These are phyloP conservation scores for Neohortaea acidophila DNA, from an alignment of 495 filamentous ascomycete genomes.

Conservation along the genomic window DNA sequence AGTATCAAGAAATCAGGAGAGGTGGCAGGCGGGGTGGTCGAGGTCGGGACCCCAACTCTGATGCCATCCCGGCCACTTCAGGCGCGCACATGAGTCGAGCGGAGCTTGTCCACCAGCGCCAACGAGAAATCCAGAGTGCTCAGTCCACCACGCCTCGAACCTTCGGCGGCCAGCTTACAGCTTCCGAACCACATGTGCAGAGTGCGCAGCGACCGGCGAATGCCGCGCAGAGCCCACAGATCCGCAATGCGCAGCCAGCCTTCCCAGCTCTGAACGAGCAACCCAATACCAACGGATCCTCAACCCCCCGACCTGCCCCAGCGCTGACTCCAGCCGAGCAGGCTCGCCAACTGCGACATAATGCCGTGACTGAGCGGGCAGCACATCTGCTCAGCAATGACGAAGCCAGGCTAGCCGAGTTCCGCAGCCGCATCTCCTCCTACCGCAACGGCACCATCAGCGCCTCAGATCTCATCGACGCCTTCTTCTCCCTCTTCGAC, in stretches of 20 bases:
- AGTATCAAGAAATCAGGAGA: conserved; percentile 49
- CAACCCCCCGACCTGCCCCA: conserved; percentile 13
- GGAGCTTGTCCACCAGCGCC: conserved; percentile 82
- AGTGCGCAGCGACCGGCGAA: conserved; percentile 26
- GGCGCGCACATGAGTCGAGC: conserved; percentile 73
- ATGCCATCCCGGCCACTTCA: conserved; percentile 59
- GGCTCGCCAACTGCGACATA: conserved; percentile 58
- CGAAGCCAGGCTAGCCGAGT: conserved; percentile 51
- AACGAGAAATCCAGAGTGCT: conserved; percentile 77
- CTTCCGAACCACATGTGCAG: conserved; percentile 29
- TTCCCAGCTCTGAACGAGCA: conserved; percentile 2
- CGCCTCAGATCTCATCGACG: conserved; percentile 62
- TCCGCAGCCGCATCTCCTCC: conserved; percentile 61
- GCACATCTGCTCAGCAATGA: conserved; percentile 64
- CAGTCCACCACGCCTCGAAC: conserved; percentile 62
- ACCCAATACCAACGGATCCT: conserved; percentile 2
- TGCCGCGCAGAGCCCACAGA: conserved; percentile 25
- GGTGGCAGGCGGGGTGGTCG: conserved; percentile 46
- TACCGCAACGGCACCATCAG: conserved; percentile 52
- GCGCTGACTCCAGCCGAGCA: conserved; percentile 54
- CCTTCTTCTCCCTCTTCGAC: conserved; percentile 72
- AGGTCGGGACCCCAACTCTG: conserved; percentile 61
- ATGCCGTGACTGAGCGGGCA: conserved; percentile 73
- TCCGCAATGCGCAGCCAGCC: conserved; percentile 13
- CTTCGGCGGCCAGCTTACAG: conserved; percentile 67